A percentile compares a stretch with the other conserved stretches of the same genome.
Evolutionary conservation across 2,329 filamentous ascomycete genomes (phyloP).

Genomic region (Xylaria hypoxylon): DNA sequence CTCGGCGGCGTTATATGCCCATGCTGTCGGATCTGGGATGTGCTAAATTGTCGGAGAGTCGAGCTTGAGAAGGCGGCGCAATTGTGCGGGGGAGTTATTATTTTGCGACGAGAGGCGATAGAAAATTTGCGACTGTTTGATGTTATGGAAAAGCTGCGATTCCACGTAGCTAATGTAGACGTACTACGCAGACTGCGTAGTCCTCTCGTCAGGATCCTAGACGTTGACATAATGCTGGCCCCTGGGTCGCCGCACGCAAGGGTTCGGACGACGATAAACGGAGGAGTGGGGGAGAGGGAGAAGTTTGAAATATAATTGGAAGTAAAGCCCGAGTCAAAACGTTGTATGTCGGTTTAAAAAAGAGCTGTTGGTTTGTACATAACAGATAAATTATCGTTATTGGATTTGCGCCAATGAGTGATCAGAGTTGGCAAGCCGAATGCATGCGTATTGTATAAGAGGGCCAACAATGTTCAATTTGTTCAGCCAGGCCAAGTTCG

Average conservation of each 20-base stretch:
- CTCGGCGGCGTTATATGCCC: conserved; percentile 87
- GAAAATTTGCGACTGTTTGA: conserved; percentile 10
- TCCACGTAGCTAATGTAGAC: conserved; percentile 9
- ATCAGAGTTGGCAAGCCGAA: neutral
- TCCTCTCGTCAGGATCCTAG: conserved; percentile 12
- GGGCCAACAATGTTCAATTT: conserved; percentile 14
- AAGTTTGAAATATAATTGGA: neutral
- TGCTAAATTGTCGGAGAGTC: conserved; percentile 70
- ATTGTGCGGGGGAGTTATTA: conserved; percentile 17
- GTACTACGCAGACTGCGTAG: conserved; percentile 28
- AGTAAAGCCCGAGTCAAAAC: neutral
- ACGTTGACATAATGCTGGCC: conserved; percentile 26
- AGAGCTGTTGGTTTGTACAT: neutral
- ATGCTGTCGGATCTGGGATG: conserved; percentile 70
- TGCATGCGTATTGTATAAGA: conserved; percentile 18
- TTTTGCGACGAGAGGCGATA: conserved; percentile 7
- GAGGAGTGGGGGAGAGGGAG: conserved; percentile 1
- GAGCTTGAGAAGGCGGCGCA: conserved; percentile 26
- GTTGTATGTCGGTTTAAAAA: neutral
- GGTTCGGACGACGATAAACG: conserved; percentile 4
- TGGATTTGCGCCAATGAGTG: neutral
- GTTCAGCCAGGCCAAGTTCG: neutral
- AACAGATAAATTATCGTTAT: neutral
- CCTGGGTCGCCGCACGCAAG: conserved; percentile 4
- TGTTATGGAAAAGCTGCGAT: conserved; percentile 22